A percentile compares a stretch with the other conserved stretches of the same genome.
These are phyloP conservation scores for Trichoderma virens DNA, from an alignment of 495 filamentous ascomycete genomes.

Conservation along the genomic window DNA sequence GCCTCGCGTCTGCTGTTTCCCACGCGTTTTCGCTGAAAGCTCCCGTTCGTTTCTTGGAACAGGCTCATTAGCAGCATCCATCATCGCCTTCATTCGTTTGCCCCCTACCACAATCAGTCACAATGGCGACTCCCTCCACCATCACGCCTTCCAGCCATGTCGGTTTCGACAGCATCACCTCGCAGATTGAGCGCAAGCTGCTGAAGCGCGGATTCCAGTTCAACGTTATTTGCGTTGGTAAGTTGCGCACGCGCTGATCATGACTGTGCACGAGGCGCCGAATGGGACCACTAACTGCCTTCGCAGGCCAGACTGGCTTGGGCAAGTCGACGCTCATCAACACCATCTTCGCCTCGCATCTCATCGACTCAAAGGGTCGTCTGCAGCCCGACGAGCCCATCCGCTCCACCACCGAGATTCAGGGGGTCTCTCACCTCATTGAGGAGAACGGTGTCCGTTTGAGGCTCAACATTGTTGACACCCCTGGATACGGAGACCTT, in stretches of 20 bases:
- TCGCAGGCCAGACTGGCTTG: slow-evolving; percentile 88
- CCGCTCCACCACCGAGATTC: slow-evolving; percentile 94
- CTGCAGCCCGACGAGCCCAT: slow-evolving; percentile 85
- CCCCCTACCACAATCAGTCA: slow-evolving; percentile 5
- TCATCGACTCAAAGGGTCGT: slow-evolving; percentile 97
- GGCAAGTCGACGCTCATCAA: slow-evolving; percentile 99
- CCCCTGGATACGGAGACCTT: slow-evolving; percentile 95
- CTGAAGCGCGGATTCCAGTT: slow-evolving; percentile 99
- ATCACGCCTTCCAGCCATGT: slow-evolving; percentile 94
- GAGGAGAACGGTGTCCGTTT: slow-evolving; percentile 99
- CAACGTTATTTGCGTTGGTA: slow-evolving; percentile 99
- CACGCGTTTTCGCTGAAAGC: background rate
- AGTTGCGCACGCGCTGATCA: slow-evolving; percentile 33
- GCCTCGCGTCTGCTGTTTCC: background rate
- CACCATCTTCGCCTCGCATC: slow-evolving; percentile 99
- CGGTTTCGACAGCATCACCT: slow-evolving; percentile 98
- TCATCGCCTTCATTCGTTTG: slow-evolving; percentile 9
- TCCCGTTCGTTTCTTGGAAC: slow-evolving; percentile 8
- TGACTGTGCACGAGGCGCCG: no score
- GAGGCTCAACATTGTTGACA: slow-evolving; percentile 94
- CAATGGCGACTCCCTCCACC: slow-evolving; percentile 42
- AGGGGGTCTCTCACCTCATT: slow-evolving; percentile 95
- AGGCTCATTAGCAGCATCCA: slow-evolving; percentile 6
- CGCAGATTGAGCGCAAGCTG: slow-evolving; percentile 97
- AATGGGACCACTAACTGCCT: background rate